These are phyloP conservation scores for Aspergillus tamarii DNA, from an alignment of 2,329 filamentous ascomycete species.

Conservation along the genomic window DNA sequence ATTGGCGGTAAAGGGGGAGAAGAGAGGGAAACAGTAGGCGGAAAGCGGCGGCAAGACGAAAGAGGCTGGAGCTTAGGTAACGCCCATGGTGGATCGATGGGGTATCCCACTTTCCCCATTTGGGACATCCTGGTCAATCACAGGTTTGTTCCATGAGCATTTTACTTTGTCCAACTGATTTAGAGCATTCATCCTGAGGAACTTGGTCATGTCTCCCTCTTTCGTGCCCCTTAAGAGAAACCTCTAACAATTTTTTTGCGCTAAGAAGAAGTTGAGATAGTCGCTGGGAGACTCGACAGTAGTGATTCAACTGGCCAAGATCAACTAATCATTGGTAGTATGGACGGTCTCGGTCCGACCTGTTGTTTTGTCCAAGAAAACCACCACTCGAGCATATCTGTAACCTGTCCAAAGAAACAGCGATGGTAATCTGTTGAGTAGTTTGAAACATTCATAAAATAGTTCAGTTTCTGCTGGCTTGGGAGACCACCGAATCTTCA, in stretches of 20 bases:
- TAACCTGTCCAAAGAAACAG: not conserved
- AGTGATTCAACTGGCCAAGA: not conserved
- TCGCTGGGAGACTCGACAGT: not conserved
- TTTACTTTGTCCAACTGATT: not conserved
- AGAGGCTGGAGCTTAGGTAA: conserved; percentile 9
- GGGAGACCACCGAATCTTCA: not conserved
- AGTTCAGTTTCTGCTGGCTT: not conserved
- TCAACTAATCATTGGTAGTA: not conserved
- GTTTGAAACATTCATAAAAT: not conserved
- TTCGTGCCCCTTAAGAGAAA: not conserved
- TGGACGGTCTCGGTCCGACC: not conserved
- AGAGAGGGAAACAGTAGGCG: conserved; percentile 14
- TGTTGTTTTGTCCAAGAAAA: not conserved
- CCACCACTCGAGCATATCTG: not conserved
- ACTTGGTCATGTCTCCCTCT: not conserved
- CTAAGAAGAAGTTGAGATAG: not conserved
- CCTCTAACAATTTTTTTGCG: not conserved
- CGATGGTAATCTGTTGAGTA: not conserved
- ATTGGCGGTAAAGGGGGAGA: conserved; percentile 10
- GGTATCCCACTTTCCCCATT: conserved; percentile 14
- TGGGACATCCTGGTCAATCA: conserved; percentile 7
- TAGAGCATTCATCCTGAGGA: not conserved
- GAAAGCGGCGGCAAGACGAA: conserved; percentile 10
- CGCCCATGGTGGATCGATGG: conserved; percentile 16
- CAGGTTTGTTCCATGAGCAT: not conserved